A percentile compares a stretch with the other conserved stretches of the same genome.
Conservation (phyloP, 257 asterid species). For the Sherardia arvensis region DNA sequence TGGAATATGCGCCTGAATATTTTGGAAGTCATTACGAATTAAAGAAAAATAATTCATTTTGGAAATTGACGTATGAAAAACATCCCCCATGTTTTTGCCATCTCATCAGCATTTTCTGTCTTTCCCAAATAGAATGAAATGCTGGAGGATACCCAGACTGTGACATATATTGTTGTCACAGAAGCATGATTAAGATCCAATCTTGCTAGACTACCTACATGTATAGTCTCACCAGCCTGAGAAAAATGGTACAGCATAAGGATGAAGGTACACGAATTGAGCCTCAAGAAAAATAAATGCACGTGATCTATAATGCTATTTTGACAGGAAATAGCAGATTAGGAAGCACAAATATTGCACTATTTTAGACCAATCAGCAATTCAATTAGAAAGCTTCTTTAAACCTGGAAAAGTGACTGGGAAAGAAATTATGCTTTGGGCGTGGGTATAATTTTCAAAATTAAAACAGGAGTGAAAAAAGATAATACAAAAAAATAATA, state of each 20-base stretch:
- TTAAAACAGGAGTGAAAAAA: too few relatives aligned
- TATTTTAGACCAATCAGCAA: neutral
- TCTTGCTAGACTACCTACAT: too few relatives aligned
- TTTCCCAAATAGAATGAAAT: conserved; percentile 81
- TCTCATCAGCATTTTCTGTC: conserved; percentile 74
- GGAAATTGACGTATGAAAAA: too few relatives aligned
- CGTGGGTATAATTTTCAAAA: neutral
- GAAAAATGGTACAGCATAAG: too few relatives aligned
- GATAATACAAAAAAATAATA: too few relatives aligned
- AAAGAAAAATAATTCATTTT: too few relatives aligned
- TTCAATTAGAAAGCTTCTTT: too few relatives aligned
- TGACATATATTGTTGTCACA: too few relatives aligned
- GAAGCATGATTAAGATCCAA: too few relatives aligned
- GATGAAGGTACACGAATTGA: neutral
- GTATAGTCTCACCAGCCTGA: too few relatives aligned
- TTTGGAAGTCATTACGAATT: too few relatives aligned
- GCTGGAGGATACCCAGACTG: conserved; percentile 68
- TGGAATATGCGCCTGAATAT: too few relatives aligned
- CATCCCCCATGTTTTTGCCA: conserved; percentile 72
- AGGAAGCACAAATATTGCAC: neutral
- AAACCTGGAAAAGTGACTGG: neutral
- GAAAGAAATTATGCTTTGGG: neutral
- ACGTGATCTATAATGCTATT: neutral
- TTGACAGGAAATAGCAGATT: neutral
- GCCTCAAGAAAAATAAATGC: neutral